Percentiles rank a stretch among this genome's conserved stretches.
Conservation (phyloP, 73 alveolate species). For the Paramecium bursaria region DNA sequence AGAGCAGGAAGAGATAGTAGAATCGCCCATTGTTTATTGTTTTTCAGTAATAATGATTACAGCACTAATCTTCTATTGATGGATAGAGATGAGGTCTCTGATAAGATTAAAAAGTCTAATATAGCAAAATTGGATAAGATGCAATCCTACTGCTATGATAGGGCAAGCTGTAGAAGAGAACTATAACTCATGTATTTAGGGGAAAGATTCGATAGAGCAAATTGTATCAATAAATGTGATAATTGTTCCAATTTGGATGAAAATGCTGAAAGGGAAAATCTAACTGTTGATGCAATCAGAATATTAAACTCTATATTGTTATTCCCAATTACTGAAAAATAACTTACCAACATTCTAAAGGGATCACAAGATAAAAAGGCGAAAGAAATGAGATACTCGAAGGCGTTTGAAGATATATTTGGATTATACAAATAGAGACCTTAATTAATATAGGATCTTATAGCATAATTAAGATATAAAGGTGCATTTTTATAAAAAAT, state of each 20-base stretch:
- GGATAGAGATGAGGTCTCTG: conserved; percentile 31
- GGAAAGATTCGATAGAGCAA: conserved; percentile 66
- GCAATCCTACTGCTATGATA: conserved; percentile 54
- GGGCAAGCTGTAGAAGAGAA: conserved; percentile 68
- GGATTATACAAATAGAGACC: conserved; percentile 7
- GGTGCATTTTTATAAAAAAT: conserved; percentile 11
- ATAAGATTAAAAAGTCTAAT: conserved; percentile 41
- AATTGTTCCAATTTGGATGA: conserved; percentile 44
- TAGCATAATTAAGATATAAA: conserved; percentile 18
- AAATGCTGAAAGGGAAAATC: conserved; percentile 19
- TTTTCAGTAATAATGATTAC: conserved; percentile 50
- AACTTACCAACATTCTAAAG: conserved; percentile 2
- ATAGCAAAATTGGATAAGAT: conserved; percentile 1
- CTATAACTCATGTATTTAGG: conserved; percentile 68
- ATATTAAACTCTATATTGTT: neutral
- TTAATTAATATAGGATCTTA: neutral
- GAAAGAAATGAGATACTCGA: neutral
- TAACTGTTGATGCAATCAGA: conserved; percentile 7
- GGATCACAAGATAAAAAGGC: conserved; percentile 21
- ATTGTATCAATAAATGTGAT: conserved; percentile 67
- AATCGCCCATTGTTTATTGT: conserved; percentile 70
- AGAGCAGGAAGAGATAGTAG: conserved; percentile 80
- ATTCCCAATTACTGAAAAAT: conserved; percentile 35
- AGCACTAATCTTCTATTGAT: conserved; percentile 36
- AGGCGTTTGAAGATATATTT: neutral